phyloP scores from a whole-genome alignment of 2,329 filamentous ascomycete genomes.

The Fulvia fulva region DNA sequence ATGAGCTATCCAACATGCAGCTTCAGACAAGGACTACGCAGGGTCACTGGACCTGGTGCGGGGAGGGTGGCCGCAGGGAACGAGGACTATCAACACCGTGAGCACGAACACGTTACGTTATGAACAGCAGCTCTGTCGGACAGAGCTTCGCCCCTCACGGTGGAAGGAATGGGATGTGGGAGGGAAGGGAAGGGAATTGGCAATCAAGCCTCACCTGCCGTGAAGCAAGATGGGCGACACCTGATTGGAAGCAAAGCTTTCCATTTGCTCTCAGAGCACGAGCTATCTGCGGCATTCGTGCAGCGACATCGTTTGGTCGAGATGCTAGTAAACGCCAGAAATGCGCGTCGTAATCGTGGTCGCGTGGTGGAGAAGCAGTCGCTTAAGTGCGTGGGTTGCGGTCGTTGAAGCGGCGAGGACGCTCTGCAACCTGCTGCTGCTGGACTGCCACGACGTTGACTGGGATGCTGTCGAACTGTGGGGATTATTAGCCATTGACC shows the following conservation, averaged over 20 bases:
- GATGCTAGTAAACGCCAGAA: slow-evolving; percentile 18
- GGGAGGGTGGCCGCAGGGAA: neutral
- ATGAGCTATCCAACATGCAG: neutral
- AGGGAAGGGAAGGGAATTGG: slow-evolving; percentile 16
- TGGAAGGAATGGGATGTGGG: neutral
- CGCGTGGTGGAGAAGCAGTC: slow-evolving; percentile 8
- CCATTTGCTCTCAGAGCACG: slow-evolving; percentile 11
- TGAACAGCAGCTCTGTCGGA: neutral
- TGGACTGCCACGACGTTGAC: slow-evolving; percentile 91
- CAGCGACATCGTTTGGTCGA: slow-evolving; percentile 11
- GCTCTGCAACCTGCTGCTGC: slow-evolving; percentile 82
- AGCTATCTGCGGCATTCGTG: slow-evolving; percentile 14
- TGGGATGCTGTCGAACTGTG: slow-evolving; percentile 91
- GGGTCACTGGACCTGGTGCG: neutral
- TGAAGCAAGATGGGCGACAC: slow-evolving; percentile 21
- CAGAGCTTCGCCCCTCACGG: neutral
- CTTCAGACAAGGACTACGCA: neutral
- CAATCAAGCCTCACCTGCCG: slow-evolving; percentile 21
- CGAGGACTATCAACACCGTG: neutral
- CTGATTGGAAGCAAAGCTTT: slow-evolving; percentile 14
- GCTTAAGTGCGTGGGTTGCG: slow-evolving; percentile 41
- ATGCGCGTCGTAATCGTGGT: slow-evolving; percentile 16
- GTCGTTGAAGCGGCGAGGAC: slow-evolving; percentile 73
- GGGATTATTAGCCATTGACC: slow-evolving; percentile 9
- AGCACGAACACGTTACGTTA: neutral